phyloP scores from a whole-genome alignment of 2,329 filamentous ascomycete species.

The Plectosphaerella plurivora region DNA sequence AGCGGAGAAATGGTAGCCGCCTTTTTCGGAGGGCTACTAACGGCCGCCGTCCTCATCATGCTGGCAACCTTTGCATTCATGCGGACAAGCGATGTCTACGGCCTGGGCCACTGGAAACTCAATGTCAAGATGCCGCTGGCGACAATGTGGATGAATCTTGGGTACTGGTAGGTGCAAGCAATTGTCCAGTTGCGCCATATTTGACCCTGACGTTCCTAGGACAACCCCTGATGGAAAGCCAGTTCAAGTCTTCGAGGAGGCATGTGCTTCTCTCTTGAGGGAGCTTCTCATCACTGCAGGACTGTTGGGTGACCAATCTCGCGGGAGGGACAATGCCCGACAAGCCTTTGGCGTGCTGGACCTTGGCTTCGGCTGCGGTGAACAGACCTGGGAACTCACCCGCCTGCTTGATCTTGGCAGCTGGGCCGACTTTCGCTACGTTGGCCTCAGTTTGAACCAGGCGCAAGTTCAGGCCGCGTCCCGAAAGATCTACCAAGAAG shows the following conservation, averaged over 20 bases:
- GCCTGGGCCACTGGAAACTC: slow-evolving; percentile 51
- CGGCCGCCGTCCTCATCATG: slow-evolving; percentile 11
- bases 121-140: slow-evolving; percentile 40
- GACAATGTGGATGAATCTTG: slow-evolving; percentile 63
- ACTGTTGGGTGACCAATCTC: slow-evolving; percentile 20
- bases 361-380: slow-evolving; percentile 55
- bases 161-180: slow-evolving; percentile 47
- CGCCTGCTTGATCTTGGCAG: slow-evolving; percentile 15
- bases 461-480: slow-evolving; percentile 35
- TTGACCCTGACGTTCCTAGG: slow-evolving; percentile 15
- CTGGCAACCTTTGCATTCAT: slow-evolving; percentile 14
- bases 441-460: slow-evolving; percentile 47
- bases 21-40: slow-evolving; percentile 16
- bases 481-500: slow-evolving; percentile 20
- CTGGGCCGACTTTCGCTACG: slow-evolving; percentile 34
- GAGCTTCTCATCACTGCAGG: slow-evolving; percentile 40
- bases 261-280: slow-evolving; percentile 43
- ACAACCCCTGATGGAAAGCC: slow-evolving; percentile 20
- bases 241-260: slow-evolving; percentile 35
- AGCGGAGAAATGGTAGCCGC: neutral
- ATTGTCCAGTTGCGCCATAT: neutral
- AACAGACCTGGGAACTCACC: slow-evolving; percentile 46
- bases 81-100: slow-evolving; percentile 32
- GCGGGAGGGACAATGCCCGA: slow-evolving; percentile 3
- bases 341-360: slow-evolving; percentile 38